Base-by-base conservation (phyloP, 2,329 filamentous ascomycete species). In the Orbilia brochopaga region DNA sequence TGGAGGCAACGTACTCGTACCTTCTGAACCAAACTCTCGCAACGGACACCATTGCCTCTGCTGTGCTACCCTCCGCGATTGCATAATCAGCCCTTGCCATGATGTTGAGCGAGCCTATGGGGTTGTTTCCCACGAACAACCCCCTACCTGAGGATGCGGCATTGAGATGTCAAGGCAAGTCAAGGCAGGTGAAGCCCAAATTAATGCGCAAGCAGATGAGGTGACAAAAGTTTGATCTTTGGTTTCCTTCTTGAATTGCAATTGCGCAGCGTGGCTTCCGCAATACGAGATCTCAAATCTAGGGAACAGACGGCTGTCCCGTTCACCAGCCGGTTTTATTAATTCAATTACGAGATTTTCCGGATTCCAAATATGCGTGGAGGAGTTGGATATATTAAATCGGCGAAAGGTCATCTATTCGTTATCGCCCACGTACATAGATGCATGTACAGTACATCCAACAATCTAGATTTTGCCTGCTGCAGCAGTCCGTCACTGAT, bases 91-190 rank as follows among this genome's bases (percentile, higher is more conserved):
- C 44, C 57, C 24, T 37, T 37, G 23, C 35, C 48, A 69, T 50
- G 48, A 46, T 32, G 54, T 40, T 32, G 57, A 69, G 64, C 57
- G 64, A 69, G 52, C 64, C 64, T 69, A 69, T 69, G 57, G 64
- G 64, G 51, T n/a, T 61, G 51, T 57, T 69, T 62, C 57, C 64
- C 57, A 62, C 56, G 19, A n/a, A 32, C 32, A 37, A 56, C 35
- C 64, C 56, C 61, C 37, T 51, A 37, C 27, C 37, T 46, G 50
- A 52, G 37, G 50, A 48, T 51, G 56, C 37, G 56, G 15, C 24
- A 32, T 4, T 52, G 42, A 54, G 55, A 17, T 17, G 13, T 42
- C 37, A 13, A 42, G 37, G 37, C 37, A 42, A 13, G 37, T 42
- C 5, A 13, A 13, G 15, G 13, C 37, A 42, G 37, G 15, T 4